A percentile compares a stretch with the other conserved stretches of the same genome.
These are phyloP conservation scores for Exophiala calicioides DNA, from an alignment of 2,329 filamentous ascomycete species.

Conservation along the genomic window DNA sequence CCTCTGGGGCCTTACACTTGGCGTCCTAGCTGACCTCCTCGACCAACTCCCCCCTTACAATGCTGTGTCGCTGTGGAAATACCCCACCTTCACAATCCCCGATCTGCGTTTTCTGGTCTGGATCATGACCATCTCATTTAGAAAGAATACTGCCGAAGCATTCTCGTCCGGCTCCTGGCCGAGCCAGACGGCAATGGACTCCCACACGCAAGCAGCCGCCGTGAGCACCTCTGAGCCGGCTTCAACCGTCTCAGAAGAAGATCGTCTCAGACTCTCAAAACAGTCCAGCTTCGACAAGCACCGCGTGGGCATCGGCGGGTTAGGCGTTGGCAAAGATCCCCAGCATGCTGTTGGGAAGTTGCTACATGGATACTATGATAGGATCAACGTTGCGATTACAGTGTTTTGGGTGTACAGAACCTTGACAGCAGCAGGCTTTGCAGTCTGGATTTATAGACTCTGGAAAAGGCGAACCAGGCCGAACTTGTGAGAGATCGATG, in stretches of 20 bases:
- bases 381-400: constrained; percentile 42
- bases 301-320: constrained; percentile 41
- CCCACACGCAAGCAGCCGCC: constrained; percentile 31
- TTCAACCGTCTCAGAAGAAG: constrained; percentile 23
- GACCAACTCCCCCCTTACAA: constrained; percentile 66
- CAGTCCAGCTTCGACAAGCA: constrained; percentile 35
- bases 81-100: constrained; percentile 66
- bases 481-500: neutral
- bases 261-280: constrained; percentile 10
- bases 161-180: constrained; percentile 37
- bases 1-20: constrained; percentile 69
- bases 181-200: constrained; percentile 39
- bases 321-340: constrained; percentile 39
- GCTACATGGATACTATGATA: constrained; percentile 47
- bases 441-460: constrained; percentile 21
- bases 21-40: constrained; percentile 67
- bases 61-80: constrained; percentile 64
- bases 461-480: constrained; percentile 19
- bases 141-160: constrained; percentile 49
- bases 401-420: constrained; percentile 44
- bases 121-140: constrained; percentile 60
- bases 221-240: constrained; percentile 14
- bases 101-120: constrained; percentile 63
- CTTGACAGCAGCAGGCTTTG: constrained; percentile 29
- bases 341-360: constrained; percentile 44